phyloP scores from a whole-genome alignment of 768 basidiomycete genomes.

The Boletales sp. region DNA sequence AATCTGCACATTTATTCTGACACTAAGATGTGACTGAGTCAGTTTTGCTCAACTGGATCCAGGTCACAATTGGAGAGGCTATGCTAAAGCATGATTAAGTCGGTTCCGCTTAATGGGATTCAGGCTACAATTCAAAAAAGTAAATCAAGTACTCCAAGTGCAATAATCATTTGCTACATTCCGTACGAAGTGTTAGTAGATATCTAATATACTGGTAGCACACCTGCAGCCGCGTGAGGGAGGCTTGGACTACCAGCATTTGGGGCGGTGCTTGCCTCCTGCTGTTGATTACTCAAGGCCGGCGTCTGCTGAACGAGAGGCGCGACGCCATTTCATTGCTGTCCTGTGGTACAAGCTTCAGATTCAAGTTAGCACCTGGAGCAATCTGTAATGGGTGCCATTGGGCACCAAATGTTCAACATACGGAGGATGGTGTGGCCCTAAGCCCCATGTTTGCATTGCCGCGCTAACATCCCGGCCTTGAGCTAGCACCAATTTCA shows the following conservation, averaged over 20 bases:
- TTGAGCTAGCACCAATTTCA: slow-evolving; percentile 54
- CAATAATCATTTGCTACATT: no score
- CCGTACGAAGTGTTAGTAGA: no score
- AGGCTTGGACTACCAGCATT: slow-evolving; percentile 35
- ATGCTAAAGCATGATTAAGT: no score
- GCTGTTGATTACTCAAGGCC: slow-evolving; percentile 19
- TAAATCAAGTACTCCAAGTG: no score
- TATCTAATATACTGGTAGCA: no score
- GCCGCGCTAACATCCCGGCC: slow-evolving; percentile 36
- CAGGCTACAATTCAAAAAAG: no score
- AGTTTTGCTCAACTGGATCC: no score
- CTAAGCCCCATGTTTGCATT: slow-evolving; percentile 32
- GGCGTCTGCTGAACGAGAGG: slow-evolving; percentile 22
- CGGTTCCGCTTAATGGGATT: no score
- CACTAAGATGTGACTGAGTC: no score
- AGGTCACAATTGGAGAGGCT: no score
- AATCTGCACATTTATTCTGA: no score
- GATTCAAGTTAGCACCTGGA: slow-evolving; percentile 24
- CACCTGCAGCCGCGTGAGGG: slow-evolving; percentile 32
- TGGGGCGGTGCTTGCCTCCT: slow-evolving; percentile 22
- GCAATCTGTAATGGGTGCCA: slow-evolving; percentile 27
- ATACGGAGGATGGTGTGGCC: slow-evolving; percentile 36
- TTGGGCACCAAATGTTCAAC: slow-evolving; percentile 28
- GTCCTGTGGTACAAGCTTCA: slow-evolving; percentile 37
- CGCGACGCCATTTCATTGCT: slow-evolving; percentile 36